Percentiles rank a stretch among this genome's conserved stretches.
Conservation (phyloP, 169 alveolate species). For the Plasmodium vivax region DNA sequence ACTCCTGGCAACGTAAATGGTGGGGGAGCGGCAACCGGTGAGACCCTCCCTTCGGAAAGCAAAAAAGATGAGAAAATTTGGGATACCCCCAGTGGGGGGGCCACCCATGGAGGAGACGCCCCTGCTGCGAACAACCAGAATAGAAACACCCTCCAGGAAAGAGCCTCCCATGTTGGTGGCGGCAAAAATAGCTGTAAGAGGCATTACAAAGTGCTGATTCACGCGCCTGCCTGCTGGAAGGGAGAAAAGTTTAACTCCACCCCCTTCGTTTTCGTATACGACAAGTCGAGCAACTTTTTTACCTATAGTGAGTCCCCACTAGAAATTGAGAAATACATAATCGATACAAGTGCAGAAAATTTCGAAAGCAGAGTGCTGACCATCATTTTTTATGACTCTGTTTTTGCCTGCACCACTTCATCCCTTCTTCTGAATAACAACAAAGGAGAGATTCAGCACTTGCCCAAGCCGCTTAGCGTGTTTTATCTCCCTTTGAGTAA, state of each 20-base stretch:
- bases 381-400: constrained; percentile 46
- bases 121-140: neutral
- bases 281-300: constrained; percentile 44
- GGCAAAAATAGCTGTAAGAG: neutral
- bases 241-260: constrained; percentile 51
- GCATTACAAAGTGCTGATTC: constrained; percentile 49
- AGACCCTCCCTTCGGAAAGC: neutral
- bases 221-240: constrained; percentile 75
- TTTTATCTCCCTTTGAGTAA: constrained; percentile 47
- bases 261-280: constrained; percentile 45
- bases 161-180: neutral
- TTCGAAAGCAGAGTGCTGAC: constrained; percentile 54
- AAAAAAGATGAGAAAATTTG: neutral
- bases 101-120: neutral
- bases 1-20: neutral
- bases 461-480: constrained; percentile 54
- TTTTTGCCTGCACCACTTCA: constrained; percentile 43
- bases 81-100: neutral
- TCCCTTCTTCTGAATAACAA: constrained; percentile 34
- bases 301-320: constrained; percentile 64
- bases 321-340: constrained; percentile 67
- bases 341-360: constrained; percentile 36
- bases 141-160: neutral
- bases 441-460: constrained; percentile 16
- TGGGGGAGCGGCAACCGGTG: too few relatives aligned